phyloP scores from a whole-genome alignment of 495 filamentous ascomycete species.

The Cercophora newfieldiana region DNA sequence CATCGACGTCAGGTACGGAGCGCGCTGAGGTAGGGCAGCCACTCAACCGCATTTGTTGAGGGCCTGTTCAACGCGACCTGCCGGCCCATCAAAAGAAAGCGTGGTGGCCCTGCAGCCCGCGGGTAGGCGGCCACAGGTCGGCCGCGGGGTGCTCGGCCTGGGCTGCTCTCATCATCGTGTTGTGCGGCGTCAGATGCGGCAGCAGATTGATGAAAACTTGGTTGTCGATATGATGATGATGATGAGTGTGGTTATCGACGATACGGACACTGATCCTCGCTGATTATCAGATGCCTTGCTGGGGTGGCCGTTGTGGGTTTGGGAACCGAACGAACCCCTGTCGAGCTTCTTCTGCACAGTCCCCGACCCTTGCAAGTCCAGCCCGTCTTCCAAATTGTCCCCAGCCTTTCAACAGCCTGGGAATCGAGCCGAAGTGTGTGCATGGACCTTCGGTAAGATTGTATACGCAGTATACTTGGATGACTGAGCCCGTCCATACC shows the following conservation, averaged over 20 bases:
- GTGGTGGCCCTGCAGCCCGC: neutral
- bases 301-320: neutral
- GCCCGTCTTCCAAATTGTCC: neutral
- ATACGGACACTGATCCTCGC: no score
- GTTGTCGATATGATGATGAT: neutral
- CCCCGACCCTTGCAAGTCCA: neutral
- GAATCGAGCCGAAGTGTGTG: conserved; percentile 2
- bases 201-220: neutral
- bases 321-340: neutral
- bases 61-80: conserved; percentile 13
- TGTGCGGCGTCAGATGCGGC: neutral
- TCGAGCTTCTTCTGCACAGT: neutral
- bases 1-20: conserved; percentile 8
- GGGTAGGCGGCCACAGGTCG: conserved; percentile 4
- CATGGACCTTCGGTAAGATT: conserved; percentile 7
- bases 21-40: conserved; percentile 8
- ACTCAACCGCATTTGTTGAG: neutral
- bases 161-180: neutral
- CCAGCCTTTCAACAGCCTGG: neutral
- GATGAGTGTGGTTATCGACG: neutral
- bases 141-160: neutral
- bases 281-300: neutral
- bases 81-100: conserved; percentile 2
- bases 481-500: neutral
- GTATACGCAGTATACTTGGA: neutral